phyloP scores from a whole-genome alignment of 225 moss, liverwort and hornwort species.

The Lunularia cruciata region DNA sequence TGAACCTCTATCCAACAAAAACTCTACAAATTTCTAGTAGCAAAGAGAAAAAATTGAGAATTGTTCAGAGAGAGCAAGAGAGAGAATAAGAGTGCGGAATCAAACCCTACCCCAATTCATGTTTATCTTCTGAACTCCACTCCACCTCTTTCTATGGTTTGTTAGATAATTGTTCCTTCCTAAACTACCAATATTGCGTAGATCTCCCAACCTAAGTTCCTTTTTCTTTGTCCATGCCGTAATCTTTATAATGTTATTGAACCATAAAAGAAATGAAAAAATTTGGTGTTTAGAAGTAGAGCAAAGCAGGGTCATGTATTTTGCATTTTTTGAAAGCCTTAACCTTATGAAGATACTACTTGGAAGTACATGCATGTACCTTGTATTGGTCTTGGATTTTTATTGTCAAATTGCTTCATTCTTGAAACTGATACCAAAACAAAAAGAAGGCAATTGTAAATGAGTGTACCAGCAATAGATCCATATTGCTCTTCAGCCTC shows the following conservation, averaged over 20 bases:
- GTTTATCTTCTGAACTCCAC: constrained; percentile 28
- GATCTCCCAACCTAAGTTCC: constrained; percentile 26
- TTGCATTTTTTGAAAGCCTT: too few species aligned
- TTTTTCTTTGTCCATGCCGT: constrained; percentile 13
- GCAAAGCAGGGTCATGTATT: too few species aligned
- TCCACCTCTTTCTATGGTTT: constrained; percentile 22
- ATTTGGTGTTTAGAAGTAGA: too few species aligned
- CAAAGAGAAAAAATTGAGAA: neutral
- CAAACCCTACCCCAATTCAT: constrained; percentile 24
- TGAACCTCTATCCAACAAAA: too few species aligned
- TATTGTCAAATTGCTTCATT: constrained; percentile 20
- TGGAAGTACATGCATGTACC: too few species aligned
- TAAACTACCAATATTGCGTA: constrained; percentile 19
- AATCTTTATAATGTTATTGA: constrained; percentile 11
- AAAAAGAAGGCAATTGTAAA: constrained; percentile 12
- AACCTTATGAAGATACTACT: too few species aligned
- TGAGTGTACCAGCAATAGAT: constrained; percentile 6
- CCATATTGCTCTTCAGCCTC: constrained; percentile 12
- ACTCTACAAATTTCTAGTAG: too few species aligned
- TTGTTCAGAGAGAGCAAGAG: neutral
- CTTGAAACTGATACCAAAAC: constrained; percentile 9
- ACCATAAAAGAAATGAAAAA: neutral
- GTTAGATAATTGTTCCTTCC: constrained; percentile 22
- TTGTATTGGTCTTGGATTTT: constrained; percentile 14
- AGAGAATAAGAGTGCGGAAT: neutral